These are phyloP conservation scores for Meyerozyma carpophila DNA, from an alignment of 1,139 yeast genomes.

Conservation along the genomic window DNA sequence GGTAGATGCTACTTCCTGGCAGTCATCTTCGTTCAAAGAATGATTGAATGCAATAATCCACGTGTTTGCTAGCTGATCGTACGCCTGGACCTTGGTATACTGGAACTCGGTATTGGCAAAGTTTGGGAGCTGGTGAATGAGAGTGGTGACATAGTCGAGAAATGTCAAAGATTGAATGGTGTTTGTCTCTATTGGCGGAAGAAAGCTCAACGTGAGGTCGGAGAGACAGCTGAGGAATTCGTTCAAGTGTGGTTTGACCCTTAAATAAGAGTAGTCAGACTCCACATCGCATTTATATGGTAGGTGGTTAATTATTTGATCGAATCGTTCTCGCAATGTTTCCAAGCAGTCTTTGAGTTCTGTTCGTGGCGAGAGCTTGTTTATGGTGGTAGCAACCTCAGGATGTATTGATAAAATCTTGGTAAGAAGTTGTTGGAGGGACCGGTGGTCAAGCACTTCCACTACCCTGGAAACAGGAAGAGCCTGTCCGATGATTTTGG, in stretches of 20 bases:
- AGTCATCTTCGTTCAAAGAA: conserved; percentile 10
- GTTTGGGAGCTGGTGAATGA: conserved; percentile 66
- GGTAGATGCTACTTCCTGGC: conserved; percentile 14
- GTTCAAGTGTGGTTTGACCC: conserved; percentile 68
- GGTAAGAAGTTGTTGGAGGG: conserved; percentile 49
- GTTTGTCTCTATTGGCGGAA: conserved; percentile 72
- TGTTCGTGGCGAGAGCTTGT: conserved; percentile 54
- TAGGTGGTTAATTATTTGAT: conserved; percentile 42
- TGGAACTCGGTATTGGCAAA: conserved; percentile 70
- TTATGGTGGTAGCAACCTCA: conserved; percentile 50
- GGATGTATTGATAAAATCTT: conserved; percentile 57
- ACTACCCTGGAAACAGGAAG: conserved; percentile 58
- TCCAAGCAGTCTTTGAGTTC: conserved; percentile 47
- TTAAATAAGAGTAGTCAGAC: conserved; percentile 81
- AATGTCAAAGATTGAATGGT: conserved; percentile 57
- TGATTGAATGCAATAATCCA: conserved; percentile 63
- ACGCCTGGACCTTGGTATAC: conserved; percentile 65
- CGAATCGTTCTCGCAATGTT: conserved; percentile 44
- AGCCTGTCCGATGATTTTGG: conserved; percentile 42
- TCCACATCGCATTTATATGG: conserved; percentile 73
- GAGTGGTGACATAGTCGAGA: conserved; percentile 58
- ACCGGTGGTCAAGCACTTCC: conserved; percentile 58
- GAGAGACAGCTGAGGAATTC: conserved; percentile 75
- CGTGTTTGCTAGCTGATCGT: conserved; percentile 74
- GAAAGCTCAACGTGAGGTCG: conserved; percentile 72